phyloP scores from a whole-genome alignment of 805 yeast genomes.

The Kuraishia floccosa region DNA sequence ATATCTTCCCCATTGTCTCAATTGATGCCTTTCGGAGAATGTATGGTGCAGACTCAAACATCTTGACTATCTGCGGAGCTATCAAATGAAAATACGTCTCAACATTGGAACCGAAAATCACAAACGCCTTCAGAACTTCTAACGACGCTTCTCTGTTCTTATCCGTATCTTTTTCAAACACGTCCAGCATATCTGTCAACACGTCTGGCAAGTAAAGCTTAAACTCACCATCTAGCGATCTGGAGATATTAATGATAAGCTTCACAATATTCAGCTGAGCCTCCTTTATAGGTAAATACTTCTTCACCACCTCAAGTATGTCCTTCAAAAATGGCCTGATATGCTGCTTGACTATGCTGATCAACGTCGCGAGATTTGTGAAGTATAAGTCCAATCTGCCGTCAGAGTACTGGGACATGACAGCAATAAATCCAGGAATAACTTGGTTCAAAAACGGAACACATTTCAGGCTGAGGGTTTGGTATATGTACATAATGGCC shows the following conservation, averaged over 20 bases:
- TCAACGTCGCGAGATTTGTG: constrained; percentile 74
- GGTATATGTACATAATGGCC: constrained; percentile 85
- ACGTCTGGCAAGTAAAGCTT: constrained; percentile 72
- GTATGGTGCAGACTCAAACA: constrained; percentile 65
- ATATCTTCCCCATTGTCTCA: constrained; percentile 70
- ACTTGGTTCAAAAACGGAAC: constrained; percentile 83
- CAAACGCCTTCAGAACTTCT: constrained; percentile 72
- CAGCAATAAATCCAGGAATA: constrained; percentile 76
- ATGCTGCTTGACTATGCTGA: constrained; percentile 79
- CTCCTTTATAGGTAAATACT: constrained; percentile 51
- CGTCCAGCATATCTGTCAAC: constrained; percentile 63
- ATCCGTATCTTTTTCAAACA: constrained; percentile 63
- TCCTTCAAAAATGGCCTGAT: constrained; percentile 73
- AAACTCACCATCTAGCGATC: constrained; percentile 86
- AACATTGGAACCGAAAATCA: constrained; percentile 75
- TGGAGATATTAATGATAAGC: constrained; percentile 74
- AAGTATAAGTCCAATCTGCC: constrained; percentile 79
- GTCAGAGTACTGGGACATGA: constrained; percentile 73
- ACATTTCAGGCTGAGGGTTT: constrained; percentile 78
- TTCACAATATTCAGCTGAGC: constrained; percentile 72
- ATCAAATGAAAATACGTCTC: constrained; percentile 84
- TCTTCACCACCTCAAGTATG: constrained; percentile 64
- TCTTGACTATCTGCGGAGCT: constrained; percentile 72
- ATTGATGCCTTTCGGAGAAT: constrained; percentile 63
- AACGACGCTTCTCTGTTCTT: constrained; percentile 49